phyloP scores from a whole-genome alignment of 2,329 filamentous ascomycete genomes.

The Emericellopsis atlantica region DNA sequence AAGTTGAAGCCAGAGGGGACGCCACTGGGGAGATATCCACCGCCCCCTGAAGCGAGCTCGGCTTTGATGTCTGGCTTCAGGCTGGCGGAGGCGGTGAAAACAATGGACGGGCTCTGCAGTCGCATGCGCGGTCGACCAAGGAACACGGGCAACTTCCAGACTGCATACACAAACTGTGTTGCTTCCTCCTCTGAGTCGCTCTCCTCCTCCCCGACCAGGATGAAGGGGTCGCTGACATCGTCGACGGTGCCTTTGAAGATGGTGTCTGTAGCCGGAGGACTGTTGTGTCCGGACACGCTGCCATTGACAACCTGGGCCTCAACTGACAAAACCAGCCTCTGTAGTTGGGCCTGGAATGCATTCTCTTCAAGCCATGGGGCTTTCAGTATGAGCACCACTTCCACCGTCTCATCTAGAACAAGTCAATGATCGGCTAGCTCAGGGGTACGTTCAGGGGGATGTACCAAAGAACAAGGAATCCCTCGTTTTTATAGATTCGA shows the following conservation, averaged over 20 bases:
- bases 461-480: slow-evolving; percentile 62
- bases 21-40: slow-evolving; percentile 58
- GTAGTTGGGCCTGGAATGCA: slow-evolving; percentile 44
- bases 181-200: slow-evolving; percentile 12
- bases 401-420: slow-evolving; percentile 55
- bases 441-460: slow-evolving; percentile 18
- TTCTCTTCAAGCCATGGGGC: slow-evolving; percentile 47
- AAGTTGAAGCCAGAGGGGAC: slow-evolving; percentile 61
- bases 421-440: not conserved
- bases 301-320: slow-evolving; percentile 54
- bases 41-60: slow-evolving; percentile 15
- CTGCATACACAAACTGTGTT: slow-evolving; percentile 32
- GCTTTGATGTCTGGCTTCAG: slow-evolving; percentile 34
- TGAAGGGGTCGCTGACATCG: slow-evolving; percentile 35
- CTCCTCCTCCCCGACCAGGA: slow-evolving; percentile 29
- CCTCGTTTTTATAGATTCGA: slow-evolving; percentile 48
- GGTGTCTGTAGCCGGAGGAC: slow-evolving; percentile 38
- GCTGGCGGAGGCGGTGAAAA: slow-evolving; percentile 50
- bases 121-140: slow-evolving; percentile 48
- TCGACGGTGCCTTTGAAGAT: slow-evolving; percentile 44
- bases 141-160: slow-evolving; percentile 50
- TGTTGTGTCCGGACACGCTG: slow-evolving; percentile 28
- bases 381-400: slow-evolving; percentile 56
- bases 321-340: slow-evolving; percentile 50
- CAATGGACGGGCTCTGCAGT: slow-evolving; percentile 51